Base-by-base conservation (phyloP, 2,329 filamentous ascomycete genomes). In the Aureobasidium sp. region DNA sequence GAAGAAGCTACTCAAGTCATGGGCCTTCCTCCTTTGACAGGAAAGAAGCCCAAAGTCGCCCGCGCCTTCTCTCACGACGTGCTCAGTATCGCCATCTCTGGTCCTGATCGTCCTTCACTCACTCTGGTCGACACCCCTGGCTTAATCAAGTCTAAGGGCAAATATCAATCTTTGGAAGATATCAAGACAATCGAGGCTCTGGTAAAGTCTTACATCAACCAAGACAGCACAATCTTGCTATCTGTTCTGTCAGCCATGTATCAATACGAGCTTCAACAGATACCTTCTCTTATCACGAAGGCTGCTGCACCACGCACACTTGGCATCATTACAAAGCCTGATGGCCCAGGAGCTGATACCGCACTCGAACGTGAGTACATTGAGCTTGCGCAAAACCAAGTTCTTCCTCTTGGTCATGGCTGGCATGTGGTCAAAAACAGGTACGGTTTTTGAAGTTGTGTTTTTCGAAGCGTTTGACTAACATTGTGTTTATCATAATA, bases 321-420 rank as follows among this genome's bases (percentile, higher is more conserved):
- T 0, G 81, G 82, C 0, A 78, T 86, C 61, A 78, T 86, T 60
- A 86, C 82, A 0, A 85, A 85, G 66, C 79, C 81, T 0, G 82
- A 85, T 42, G 30, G 30, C 16, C 47, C 47, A 11, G 30, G 47
- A 34, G 2, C 47, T 3, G 29, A 49, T n/a, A 44, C 11, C 10
- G 30, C 47, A 32, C 47, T 49, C 3, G 47, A 49, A 16, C 6
- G 8, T 11, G 47, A 29, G 21, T 49, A 49, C 8, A 34, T 49
- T 5, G 30, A 49, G 6, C n/a, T 49, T 11, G 41, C 41, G 2
- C 41, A 44, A 9, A 44, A 44, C 11, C 41, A 44, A 44, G 6
- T 44, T 14, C 21, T 47, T 1, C 13, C 44, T 32, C 44, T 47
- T 1, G 44, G 44, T 32, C 44, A 47, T 30, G 44, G 44, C 44